Conservation (phyloP, 2,329 filamentous ascomycete species). For the Curvularia lunata region DNA sequence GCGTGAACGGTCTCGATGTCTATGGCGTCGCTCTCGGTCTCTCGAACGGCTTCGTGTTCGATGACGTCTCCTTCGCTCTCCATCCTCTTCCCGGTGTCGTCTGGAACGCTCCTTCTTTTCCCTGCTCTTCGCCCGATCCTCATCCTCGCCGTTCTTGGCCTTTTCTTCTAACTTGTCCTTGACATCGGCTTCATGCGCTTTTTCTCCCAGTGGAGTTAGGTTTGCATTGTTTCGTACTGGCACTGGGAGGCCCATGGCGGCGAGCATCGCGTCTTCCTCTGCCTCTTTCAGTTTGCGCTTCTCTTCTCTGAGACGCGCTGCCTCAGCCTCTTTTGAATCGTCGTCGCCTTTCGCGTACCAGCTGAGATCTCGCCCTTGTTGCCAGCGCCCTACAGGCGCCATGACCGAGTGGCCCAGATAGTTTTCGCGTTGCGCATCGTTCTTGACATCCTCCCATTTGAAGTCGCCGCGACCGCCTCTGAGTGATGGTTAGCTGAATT, state of each 20-base stretch:
- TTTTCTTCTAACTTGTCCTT: constrained; percentile 60
- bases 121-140: constrained; percentile 23
- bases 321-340: constrained; percentile 62
- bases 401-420: constrained; percentile 90
- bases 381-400: constrained; percentile 91
- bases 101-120: constrained; percentile 35
- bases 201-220: constrained; percentile 62
- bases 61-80: constrained; percentile 32
- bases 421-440: constrained; percentile 85
- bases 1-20: constrained; percentile 37
- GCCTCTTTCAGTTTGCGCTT: constrained; percentile 83
- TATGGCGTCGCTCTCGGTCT: constrained; percentile 38
- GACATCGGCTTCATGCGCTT: constrained; percentile 61
- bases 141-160: constrained; percentile 47
- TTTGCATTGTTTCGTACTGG: constrained; percentile 71
- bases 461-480: constrained; percentile 90
- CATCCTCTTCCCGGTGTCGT: constrained; percentile 35
- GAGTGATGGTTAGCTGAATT: constrained; percentile 14
- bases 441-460: constrained; percentile 93
- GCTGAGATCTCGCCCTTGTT: constrained; percentile 72
- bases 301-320: constrained; percentile 69
- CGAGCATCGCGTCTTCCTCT: constrained; percentile 88
- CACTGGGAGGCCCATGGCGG: constrained; percentile 79
- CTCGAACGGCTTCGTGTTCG: constrained; percentile 37
- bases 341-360: constrained; percentile 70